Conservation (phyloP, 176 grass and related monocot genomes). For the Puccinellia tenuiflora region DNA sequence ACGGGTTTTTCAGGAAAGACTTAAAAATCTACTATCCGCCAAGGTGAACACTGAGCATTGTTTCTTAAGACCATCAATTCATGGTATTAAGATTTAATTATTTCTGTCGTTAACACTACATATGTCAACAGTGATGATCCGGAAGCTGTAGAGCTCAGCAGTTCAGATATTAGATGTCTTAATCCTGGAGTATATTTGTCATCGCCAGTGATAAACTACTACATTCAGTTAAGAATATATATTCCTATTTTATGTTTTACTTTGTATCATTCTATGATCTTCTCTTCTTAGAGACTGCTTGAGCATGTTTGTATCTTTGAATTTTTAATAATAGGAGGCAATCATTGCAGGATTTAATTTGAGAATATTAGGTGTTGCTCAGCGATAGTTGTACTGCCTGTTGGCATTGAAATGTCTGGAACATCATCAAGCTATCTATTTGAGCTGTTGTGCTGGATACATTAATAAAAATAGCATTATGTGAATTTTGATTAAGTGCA, state of each 20-base stretch:
- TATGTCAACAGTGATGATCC: conserved; percentile 67
- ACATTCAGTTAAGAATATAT: conserved; percentile 62
- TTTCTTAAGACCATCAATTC: conserved; percentile 15
- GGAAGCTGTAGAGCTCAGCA: conserved; percentile 56
- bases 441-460: neutral
- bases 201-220: conserved; percentile 81
- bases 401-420: conserved; percentile 3
- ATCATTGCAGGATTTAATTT: neutral
- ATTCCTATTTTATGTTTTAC: conserved; percentile 1
- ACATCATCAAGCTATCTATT: neutral
- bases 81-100: neutral
- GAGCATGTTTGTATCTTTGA: neutral
- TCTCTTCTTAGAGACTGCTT: neutral
- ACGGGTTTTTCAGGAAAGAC: conserved; percentile 46
- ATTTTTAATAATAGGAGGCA: conserved; percentile 1
- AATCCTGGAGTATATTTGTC: conserved; percentile 59
- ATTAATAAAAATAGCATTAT: conserved; percentile 8
- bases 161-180: conserved; percentile 68
- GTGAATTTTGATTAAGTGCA: neutral
- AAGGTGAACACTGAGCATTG: conserved; percentile 45
- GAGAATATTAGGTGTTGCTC: neutral
- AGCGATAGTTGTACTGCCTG: neutral
- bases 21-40: conserved; percentile 76
- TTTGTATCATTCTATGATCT: neutral
- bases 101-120: conserved; percentile 4